Base-by-base conservation (phyloP, 2,329 filamentous ascomycete genomes). In the Fonsecaea pugnacius region DNA sequence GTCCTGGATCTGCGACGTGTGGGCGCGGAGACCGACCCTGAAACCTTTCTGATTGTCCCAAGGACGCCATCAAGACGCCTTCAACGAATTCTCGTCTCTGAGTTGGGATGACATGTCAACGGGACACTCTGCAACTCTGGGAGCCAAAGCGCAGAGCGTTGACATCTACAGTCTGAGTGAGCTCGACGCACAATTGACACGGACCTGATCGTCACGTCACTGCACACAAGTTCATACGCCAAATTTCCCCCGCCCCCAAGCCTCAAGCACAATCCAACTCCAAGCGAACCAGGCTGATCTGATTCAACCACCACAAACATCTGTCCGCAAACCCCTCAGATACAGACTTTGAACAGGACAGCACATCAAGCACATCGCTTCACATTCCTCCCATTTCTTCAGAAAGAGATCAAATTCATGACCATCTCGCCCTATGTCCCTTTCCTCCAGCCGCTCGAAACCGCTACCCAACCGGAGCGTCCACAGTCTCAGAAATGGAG, bases 401-500 rank as follows among this genome's bases (percentile, higher is more conserved):
- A 59, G 43, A 33, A 48, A 51, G 9, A 16, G 32, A 48, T 27
- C 21, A 24, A 27, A 27, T 48, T 48, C 50, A 60, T 60, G 58
- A 60, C 48, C 57, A 51, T 48, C 48, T 30, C 51, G 46, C 65
- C 65, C 53, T 67, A 82, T 82, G 80, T 82, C 80, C 74, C 79
- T 78, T 66, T 76, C 79, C 72, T 81, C 79, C 64, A 76, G 67
- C 58, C 77, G 77, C 58, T 79, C 79, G 69, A 75, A 76, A 75
- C 77, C 78, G 72, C 57, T 59, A 12, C 73, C 80, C 68, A 77
- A 77, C 70, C 76, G 78, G 75, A 78, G 79, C 72, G 73, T 80
- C 62, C 78, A 81, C 69, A 81, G 79, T 70, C 65, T 80, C 60
- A 78, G 79, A 63, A 78, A 79, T 77, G 75, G 78, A 62, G 73